Conservation (phyloP, 257 asterid genomes). For the Leptodermis oblonga region DNA sequence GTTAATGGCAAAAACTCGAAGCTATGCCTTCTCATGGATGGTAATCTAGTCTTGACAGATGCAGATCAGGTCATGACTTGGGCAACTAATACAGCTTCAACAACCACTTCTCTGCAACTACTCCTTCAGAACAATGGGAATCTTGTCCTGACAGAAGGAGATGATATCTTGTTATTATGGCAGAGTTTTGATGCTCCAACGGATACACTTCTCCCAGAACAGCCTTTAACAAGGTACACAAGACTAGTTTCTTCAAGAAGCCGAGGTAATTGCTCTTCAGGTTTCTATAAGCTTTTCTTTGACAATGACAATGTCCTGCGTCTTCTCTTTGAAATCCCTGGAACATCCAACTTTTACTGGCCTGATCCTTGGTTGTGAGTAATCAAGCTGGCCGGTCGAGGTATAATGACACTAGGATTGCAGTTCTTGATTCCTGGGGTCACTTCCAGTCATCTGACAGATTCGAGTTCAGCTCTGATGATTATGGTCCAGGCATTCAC, state of each 20-base stretch:
- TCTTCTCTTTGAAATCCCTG: slow-evolving; percentile 21
- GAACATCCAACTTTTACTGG: slow-evolving; percentile 27
- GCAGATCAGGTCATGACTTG: slow-evolving; percentile 21
- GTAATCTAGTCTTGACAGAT: slow-evolving; percentile 24
- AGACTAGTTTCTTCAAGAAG: slow-evolving; percentile 27
- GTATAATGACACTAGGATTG: slow-evolving; percentile 22
- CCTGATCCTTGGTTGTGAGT: slow-evolving; percentile 19
- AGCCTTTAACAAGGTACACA: slow-evolving; percentile 12
- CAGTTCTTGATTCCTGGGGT: slow-evolving; percentile 17
- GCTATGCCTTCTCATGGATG: slow-evolving; percentile 14
- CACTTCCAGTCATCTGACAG: slow-evolving; percentile 17
- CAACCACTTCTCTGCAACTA: slow-evolving; percentile 2
- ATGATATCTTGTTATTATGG: slow-evolving; percentile 22
- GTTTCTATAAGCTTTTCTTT: slow-evolving; percentile 27
- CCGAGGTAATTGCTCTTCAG: slow-evolving; percentile 21
- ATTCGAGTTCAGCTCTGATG: slow-evolving; percentile 8
- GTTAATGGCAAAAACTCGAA: slow-evolving; percentile 19
- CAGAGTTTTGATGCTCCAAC: slow-evolving; percentile 33
- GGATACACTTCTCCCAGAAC: slow-evolving; percentile 30
- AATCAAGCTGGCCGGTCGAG: slow-evolving; percentile 18
- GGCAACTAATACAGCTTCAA: slow-evolving; percentile 14
- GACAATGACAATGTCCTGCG: slow-evolving; percentile 28
- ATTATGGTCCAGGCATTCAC: slow-evolving; percentile 12
- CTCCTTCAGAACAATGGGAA: slow-evolving; percentile 26
- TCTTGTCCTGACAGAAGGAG: slow-evolving; percentile 19